Base-by-base conservation (phyloP, 2,329 filamentous ascomycete genomes). In the Colletotrichum lini region DNA sequence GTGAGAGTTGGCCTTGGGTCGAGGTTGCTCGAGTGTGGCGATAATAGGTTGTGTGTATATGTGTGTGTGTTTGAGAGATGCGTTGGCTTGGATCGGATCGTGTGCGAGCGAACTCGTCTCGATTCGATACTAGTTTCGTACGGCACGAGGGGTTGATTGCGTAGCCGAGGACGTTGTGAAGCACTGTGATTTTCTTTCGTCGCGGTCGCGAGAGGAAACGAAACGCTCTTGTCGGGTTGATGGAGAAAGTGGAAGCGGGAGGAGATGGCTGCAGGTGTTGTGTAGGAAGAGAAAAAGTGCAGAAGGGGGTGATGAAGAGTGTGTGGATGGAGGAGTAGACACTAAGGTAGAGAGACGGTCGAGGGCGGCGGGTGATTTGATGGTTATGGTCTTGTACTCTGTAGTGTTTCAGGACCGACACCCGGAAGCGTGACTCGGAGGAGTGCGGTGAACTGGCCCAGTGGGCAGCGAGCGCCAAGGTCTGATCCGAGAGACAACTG, bases 51-150 rank as follows among this genome's bases (percentile, higher is more conserved):
- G 38, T 70, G 66, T 70, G 30, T 35, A 23, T 62, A 44, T 71
- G 69, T 70, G 66, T 70, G 45, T 62, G 50, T 71, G 69, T 60
- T 44, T n/a, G 53, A 60, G 67, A 61, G 44, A 67, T 60, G 52
- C 50, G 53, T 68, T 68, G 57, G 53, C 59, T 64, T 71, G 68
- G 65, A 70, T 59, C 58, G 65, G 59, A 64, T 68, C 50, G 65
- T 68, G 69, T 47, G 69, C 69, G 69, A 69, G 69, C 69, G 65
- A 59, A 72, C 69, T 72, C 69, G 69, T 72, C 69, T 72, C 59
- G 69, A 64, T 72, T 69, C 69, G 65, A 72, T 69, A 47, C 65
- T 72, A 64, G 59, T 68, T 67, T 72, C 69, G 69, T 72, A 12
- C 59, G 26, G 65, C 53, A 40, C 64, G 65, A 71, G 53, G 57